A percentile compares a stretch with the other conserved stretches of the same genome.
Evolutionary conservation across 176 grass and related monocot genomes (phyloP).

Genomic region (Secale cereale): DNA sequence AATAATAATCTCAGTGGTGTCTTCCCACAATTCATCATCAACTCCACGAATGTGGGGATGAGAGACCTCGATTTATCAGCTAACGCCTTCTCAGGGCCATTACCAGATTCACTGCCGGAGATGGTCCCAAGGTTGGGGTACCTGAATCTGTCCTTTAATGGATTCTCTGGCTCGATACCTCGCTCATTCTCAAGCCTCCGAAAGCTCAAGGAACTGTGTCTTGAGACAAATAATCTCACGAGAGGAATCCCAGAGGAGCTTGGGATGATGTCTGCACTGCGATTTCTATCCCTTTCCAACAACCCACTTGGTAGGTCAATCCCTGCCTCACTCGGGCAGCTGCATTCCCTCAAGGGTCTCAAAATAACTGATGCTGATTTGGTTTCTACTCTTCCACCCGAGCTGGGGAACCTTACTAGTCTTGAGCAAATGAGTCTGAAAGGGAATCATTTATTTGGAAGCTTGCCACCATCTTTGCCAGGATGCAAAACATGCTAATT

Average conservation of each 20-base stretch:
- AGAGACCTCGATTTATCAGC: constrained; percentile 30
- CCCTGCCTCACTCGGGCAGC: constrained; percentile 2
- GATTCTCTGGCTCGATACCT: constrained; percentile 22
- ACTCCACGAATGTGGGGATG: background rate
- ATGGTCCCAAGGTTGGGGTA: constrained; percentile 5
- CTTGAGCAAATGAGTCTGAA: accelerated
- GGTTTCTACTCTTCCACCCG: background rate
- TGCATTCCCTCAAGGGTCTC: background rate
- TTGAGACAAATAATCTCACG: too few species aligned
- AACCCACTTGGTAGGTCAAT: background rate
- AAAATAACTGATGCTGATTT: background rate
- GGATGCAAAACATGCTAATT: background rate
- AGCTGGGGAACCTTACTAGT: background rate
- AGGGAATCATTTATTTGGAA: background rate
- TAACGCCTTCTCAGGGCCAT: constrained; percentile 26
- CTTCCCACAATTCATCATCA: background rate
- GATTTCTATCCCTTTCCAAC: background rate
- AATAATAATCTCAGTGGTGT: background rate
- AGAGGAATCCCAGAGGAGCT: background rate
- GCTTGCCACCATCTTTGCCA: background rate
- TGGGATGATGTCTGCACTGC: background rate
- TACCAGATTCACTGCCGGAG: constrained; percentile 30
- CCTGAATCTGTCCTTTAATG: constrained; percentile 31
- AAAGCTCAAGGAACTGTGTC: background rate
- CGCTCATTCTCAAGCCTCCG: constrained; percentile 11